phyloP scores from a whole-genome alignment of 352 stramenopile species.

The Globisporangium yorkense region DNA sequence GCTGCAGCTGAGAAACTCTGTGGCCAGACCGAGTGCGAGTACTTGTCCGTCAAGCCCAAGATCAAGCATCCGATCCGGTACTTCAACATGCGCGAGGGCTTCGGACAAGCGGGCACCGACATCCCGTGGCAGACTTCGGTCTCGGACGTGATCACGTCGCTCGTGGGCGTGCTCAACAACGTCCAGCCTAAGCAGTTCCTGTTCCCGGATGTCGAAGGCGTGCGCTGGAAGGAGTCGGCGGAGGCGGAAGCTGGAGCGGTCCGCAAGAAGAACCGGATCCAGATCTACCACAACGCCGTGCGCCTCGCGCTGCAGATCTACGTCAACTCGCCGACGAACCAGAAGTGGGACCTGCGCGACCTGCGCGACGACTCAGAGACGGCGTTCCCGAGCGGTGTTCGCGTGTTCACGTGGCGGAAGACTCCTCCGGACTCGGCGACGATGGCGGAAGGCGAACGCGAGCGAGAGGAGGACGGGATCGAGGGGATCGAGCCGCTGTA shows the following conservation, averaged over 20 bases:
- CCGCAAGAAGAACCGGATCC: constrained; percentile 22
- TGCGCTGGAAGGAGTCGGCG: constrained; percentile 16
- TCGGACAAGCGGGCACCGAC: constrained; percentile 21
- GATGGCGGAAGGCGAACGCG: background rate
- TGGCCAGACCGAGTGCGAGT: constrained; percentile 36
- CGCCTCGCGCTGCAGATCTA: constrained; percentile 43
- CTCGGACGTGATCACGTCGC: constrained; percentile 42
- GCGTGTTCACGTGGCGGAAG: constrained; percentile 14
- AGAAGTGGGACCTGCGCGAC: constrained; percentile 23
- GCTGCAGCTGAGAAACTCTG: constrained; percentile 36
- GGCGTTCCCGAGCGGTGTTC: constrained; percentile 10
- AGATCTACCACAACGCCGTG: constrained; percentile 44
- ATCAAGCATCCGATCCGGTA: constrained; percentile 43
- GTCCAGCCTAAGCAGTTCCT: constrained; percentile 36
- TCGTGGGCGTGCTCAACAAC: constrained; percentile 53
- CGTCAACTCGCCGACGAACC: constrained; percentile 32
- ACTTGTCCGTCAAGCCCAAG: constrained; percentile 44
- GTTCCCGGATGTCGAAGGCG: constrained; percentile 26
- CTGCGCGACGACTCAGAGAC: constrained; percentile 1
- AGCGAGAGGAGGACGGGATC: background rate
- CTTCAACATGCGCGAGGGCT: constrained; percentile 64
- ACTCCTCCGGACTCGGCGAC: background rate
- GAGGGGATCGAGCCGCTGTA: background rate
- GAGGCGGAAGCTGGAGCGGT: too few relatives aligned
- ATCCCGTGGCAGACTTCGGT: constrained; percentile 45